Conservation (phyloP, 768 basidiomycete genomes). For the Nidularia sp. region DNA sequence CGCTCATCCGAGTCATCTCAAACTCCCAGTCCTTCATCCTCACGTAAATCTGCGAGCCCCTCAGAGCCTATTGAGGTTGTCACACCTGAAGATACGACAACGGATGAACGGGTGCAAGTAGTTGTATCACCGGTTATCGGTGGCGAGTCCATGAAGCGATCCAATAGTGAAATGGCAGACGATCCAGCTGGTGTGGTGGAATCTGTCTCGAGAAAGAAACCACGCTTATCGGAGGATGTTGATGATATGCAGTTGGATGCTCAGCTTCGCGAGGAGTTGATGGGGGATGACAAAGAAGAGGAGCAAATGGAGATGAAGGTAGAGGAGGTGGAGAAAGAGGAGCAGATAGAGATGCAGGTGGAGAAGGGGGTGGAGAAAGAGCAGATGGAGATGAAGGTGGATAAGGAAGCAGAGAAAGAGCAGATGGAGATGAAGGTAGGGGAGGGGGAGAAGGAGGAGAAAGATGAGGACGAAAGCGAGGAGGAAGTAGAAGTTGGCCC, state of each 20-base stretch:
- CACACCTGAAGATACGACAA: conserved; percentile 5
- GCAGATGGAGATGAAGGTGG: no score
- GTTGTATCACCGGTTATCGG: conserved; percentile 3
- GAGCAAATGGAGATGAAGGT: no score
- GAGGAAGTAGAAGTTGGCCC: conserved; percentile 31
- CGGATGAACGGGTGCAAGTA: neutral
- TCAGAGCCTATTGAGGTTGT: neutral
- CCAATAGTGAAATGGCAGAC: conserved; percentile 3
- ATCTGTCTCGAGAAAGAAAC: conserved; percentile 1
- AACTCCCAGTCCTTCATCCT: no score
- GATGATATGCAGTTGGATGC: neutral
- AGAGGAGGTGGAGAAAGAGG: no score
- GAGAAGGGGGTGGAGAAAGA: neutral
- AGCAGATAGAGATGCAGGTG: no score
- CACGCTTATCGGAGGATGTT: conserved; percentile 2
- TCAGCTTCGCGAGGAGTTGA: no score
- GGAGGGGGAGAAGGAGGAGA: conserved; percentile 8
- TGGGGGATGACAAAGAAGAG: no score
- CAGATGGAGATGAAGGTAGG: neutral
- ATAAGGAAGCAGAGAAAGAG: no score
- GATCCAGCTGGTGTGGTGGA: neutral
- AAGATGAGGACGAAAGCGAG: conserved; percentile 28
- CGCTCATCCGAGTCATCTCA: no score
- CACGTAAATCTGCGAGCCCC: neutral
- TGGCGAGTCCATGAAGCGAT: conserved; percentile 3